Evolutionary conservation across 2,329 filamentous ascomycete species (phyloP).

Genomic region (Monosporascus sp.): DNA sequence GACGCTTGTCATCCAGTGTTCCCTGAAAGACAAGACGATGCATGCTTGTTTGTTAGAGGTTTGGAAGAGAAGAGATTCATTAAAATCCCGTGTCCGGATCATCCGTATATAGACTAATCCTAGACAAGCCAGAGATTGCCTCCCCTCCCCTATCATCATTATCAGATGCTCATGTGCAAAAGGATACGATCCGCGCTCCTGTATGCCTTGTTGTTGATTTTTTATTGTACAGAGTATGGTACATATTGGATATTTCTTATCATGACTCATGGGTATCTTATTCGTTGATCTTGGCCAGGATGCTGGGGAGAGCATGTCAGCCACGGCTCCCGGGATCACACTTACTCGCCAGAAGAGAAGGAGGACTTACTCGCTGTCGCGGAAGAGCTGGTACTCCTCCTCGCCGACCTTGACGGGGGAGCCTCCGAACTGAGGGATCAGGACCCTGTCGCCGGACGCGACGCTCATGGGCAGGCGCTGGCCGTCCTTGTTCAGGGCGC

Average conservation of each 20-base stretch:
- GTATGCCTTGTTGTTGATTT: constrained; percentile 11
- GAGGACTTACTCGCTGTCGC: constrained; percentile 95
- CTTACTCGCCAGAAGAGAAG: constrained; percentile 1
- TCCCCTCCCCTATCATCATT: background rate
- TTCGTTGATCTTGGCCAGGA: constrained; percentile 99
- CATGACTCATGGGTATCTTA: constrained; percentile 37
- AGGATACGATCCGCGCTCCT: constrained; percentile 2
- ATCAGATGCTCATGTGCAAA: constrained; percentile 5
- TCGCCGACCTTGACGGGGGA: constrained; percentile 96
- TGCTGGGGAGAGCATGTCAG: constrained; percentile 48
- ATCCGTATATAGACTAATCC: background rate
- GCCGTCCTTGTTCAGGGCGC: constrained; percentile 80
- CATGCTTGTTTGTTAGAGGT: no score
- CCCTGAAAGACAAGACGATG: background rate
- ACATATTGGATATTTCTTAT: constrained; percentile 16
- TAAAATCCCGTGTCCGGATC: background rate
- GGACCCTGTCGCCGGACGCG: constrained; percentile 76
- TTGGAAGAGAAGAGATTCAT: constrained; percentile 1
- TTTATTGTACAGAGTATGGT: constrained; percentile 27
- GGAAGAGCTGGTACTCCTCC: constrained; percentile 92
- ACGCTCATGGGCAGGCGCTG: constrained; percentile 85
- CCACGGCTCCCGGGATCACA: background rate
- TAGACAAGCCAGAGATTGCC: background rate
- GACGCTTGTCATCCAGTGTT: background rate
- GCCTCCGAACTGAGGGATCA: constrained; percentile 94